phyloP scores from a whole-genome alignment of 2,329 filamentous ascomycete species.

The Tolypocladium guangdongense region DNA sequence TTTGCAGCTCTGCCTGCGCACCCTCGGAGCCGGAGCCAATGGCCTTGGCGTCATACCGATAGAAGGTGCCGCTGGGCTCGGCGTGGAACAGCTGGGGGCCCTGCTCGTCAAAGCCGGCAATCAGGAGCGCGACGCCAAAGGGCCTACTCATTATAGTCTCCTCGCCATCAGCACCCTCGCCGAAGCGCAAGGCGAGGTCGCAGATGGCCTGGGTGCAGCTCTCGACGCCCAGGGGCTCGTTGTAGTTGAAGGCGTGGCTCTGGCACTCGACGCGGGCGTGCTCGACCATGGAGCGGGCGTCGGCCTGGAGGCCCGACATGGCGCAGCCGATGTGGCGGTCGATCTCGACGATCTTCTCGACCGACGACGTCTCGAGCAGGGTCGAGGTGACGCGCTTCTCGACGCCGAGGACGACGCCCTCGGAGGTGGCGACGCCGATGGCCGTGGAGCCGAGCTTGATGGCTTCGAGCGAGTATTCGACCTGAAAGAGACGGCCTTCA shows the following conservation, averaged over 20 bases:
- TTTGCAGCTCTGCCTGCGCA: constrained; percentile 94
- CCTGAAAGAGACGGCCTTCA: constrained; percentile 98
- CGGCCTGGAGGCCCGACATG: constrained; percentile 96
- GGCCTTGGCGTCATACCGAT: constrained; percentile 97
- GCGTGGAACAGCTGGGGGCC: constrained; percentile 96
- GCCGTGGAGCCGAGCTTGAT: constrained; percentile 99
- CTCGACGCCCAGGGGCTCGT: constrained; percentile 88
- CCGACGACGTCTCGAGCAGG: constrained; percentile 91
- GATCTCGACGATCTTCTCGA: constrained; percentile 99
- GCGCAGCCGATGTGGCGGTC: constrained; percentile 97
- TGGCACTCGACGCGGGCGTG: constrained; percentile 96
- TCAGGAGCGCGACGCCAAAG: constrained; percentile 91
- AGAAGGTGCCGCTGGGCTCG: constrained; percentile 96
- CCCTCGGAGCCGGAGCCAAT: constrained; percentile 97
- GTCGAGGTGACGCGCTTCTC: constrained; percentile 98
- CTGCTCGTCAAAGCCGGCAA: constrained; percentile 95
- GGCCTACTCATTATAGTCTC: constrained; percentile 98
- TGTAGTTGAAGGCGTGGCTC: constrained; percentile 96
- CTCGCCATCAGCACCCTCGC: constrained; percentile 92
- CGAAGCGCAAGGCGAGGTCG: constrained; percentile 89
- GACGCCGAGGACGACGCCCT: constrained; percentile 91
- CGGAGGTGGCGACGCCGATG: constrained; percentile 91
- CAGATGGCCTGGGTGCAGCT: constrained; percentile 98
- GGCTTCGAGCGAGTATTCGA: constrained; percentile 99
- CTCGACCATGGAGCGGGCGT: constrained; percentile 95